Percentiles rank a stretch among this genome's conserved stretches.
phyloP scores from a whole-genome alignment of 2,329 filamentous ascomycete genomes.

The Aspergillus aculeatus region DNA sequence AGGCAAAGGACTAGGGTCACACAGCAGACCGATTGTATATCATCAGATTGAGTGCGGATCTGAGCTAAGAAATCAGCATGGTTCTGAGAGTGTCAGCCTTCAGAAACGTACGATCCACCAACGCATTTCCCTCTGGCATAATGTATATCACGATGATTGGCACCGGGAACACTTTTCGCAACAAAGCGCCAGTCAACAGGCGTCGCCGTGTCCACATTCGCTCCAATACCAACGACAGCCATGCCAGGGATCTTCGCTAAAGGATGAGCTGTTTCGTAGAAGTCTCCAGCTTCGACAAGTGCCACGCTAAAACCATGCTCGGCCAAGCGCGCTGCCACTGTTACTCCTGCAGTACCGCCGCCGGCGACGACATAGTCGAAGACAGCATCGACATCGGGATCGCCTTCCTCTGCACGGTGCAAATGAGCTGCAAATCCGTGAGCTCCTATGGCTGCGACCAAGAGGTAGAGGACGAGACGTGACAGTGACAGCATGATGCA shows the following conservation, averaged over 20 bases:
- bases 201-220: constrained; percentile 32
- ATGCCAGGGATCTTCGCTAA: constrained; percentile 47
- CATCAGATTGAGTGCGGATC: constrained; percentile 35
- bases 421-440: neutral
- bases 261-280: constrained; percentile 56
- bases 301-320: constrained; percentile 46
- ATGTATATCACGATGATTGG: constrained; percentile 41
- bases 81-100: neutral
- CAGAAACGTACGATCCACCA: constrained; percentile 29
- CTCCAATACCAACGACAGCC: constrained; percentile 23
- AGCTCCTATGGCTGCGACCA: neutral
- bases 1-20: neutral
- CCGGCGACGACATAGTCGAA: constrained; percentile 39
- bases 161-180: constrained; percentile 49
- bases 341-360: constrained; percentile 41
- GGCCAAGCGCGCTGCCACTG: constrained; percentile 53
- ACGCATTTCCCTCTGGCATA: constrained; percentile 31
- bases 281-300: constrained; percentile 42
- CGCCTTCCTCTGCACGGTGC: constrained; percentile 1
- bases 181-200: constrained; percentile 52
- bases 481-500: neutral
- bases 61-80: constrained; percentile 7
- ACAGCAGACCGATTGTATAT: constrained; percentile 31
- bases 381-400: constrained; percentile 11
- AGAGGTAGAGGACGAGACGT: neutral